Evolutionary conservation across 345 rosid genomes (phyloP).

Genomic region (Odontarrhena argentea): DNA sequence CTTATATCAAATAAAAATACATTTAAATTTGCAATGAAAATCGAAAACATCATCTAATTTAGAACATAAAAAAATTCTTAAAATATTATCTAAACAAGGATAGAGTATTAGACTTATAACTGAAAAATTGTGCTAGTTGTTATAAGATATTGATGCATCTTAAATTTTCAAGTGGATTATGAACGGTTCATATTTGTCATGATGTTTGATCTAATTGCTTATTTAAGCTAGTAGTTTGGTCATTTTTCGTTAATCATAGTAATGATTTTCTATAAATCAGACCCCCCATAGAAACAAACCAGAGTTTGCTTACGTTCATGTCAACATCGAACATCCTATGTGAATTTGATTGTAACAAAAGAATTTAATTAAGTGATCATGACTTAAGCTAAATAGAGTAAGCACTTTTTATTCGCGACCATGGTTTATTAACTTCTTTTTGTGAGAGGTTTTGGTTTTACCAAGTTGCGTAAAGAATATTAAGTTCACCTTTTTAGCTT

Average conservation of each 20-base stretch:
- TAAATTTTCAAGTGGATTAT: constrained; percentile 2
- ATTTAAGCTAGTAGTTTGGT: constrained; percentile 14
- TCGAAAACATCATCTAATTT: too few species aligned
- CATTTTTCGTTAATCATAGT: neutral
- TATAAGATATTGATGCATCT: neutral
- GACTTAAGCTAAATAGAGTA: constrained; percentile 20
- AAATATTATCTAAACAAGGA: too few species aligned
- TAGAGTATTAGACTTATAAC: too few species aligned
- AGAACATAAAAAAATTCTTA: too few species aligned
- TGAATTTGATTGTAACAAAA: constrained; percentile 11
- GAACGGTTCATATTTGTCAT: neutral
- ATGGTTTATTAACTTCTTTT: constrained; percentile 25
- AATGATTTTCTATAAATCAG: neutral
- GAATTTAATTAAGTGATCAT: neutral
- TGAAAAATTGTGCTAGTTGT: too few species aligned
- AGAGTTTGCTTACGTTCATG: constrained; percentile 16
- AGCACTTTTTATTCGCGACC: constrained; percentile 24
- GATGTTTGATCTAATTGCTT: neutral
- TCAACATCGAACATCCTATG: constrained; percentile 7
- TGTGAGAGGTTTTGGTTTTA: constrained; percentile 15
- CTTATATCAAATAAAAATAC: too few species aligned
- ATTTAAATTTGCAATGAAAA: too few species aligned
- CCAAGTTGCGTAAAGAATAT: constrained; percentile 22
- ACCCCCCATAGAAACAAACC: neutral
- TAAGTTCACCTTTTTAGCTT: constrained; percentile 15